Base-by-base conservation (phyloP, 129 eudicot species). In the Pulicaria dysenterica region DNA sequence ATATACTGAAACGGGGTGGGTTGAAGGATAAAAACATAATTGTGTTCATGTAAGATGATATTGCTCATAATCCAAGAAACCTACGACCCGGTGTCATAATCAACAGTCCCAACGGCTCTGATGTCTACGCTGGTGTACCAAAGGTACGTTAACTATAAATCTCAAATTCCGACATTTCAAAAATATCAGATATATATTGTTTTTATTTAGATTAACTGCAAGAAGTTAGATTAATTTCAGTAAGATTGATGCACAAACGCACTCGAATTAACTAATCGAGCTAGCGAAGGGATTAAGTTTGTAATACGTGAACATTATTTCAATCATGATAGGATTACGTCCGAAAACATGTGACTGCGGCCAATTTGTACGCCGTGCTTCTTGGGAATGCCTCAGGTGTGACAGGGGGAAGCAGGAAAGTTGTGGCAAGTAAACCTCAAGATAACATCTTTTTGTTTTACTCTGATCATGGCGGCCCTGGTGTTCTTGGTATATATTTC, bases 11-110 rank as follows among this genome's bases (percentile, higher is more conserved):
- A 71, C 76, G 38, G 45, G 96, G 96, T 11, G 97, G 97, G 8
- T 39, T 86, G 70, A 89, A 86, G 4, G 97, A 92, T 63, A 91
- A 86, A 67, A 88, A 92, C 77, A 92, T 92, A 68, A 69, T 92
- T 1, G 96, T 92, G 64, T 88, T 92, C 53, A 92, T 92, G 97
- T 92, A 83, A 4, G 96, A 92, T 81, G 97, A 92, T 60, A 92
- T 92, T 42, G 96, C 97, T 2, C 60, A 69, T 8, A 72, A 76
- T 47, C 68, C 67, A 2, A 16, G 66, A 38, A 92, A 88, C 66
- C 97, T 96, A 3, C 68, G 84, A 43, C 84, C 73, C 0, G 97
- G 97, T 14, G 78, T 85, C 12, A 70, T 92, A 55, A 92, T 92
- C 64, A 92, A 92, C 70, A 76, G 59, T 38, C 97, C 96, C n/a